phyloP scores from a whole-genome alignment of 345 rosid species.

The Euphorbia peplus region DNA sequence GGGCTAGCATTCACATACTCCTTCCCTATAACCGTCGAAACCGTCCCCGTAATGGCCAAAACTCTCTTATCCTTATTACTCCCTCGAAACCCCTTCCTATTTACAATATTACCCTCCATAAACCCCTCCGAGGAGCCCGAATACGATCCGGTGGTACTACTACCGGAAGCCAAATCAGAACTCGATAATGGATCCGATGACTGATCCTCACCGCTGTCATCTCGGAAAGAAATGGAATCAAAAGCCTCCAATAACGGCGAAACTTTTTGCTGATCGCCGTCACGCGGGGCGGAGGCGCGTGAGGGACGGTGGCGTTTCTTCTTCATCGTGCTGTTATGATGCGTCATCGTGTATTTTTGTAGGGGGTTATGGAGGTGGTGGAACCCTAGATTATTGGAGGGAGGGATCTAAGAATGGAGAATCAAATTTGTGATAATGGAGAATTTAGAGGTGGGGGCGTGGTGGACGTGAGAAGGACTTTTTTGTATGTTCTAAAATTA shows the following conservation, averaged over 20 bases:
- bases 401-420: background rate
- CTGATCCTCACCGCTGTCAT: slow-evolving; percentile 51
- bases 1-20: slow-evolving; percentile 57
- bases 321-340: slow-evolving; percentile 42
- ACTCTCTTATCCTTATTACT: slow-evolving; percentile 53
- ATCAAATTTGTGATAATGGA: background rate
- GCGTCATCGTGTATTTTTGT: background rate
- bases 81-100: slow-evolving; percentile 28
- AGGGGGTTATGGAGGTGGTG: background rate
- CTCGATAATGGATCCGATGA: slow-evolving; percentile 41
- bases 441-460: background rate
- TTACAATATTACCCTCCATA: slow-evolving; percentile 27
- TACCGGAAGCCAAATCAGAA: slow-evolving; percentile 39
- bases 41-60: slow-evolving; percentile 75
- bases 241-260: slow-evolving; percentile 49
- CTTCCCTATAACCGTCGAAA: slow-evolving; percentile 74
- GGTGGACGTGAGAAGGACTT: background rate
- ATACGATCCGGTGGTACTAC: slow-evolving; percentile 27
- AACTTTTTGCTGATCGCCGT: background rate
- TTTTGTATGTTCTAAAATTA: background rate
- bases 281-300: slow-evolving; percentile 17
- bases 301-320: slow-evolving; percentile 40
- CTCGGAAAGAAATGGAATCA: slow-evolving; percentile 45
- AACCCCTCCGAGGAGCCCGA: slow-evolving; percentile 37
- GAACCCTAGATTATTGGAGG: slow-evolving; percentile 18